Evolutionary conservation across 1,139 yeast genomes (phyloP).

Genomic region (Nakaseomyces kungkrabaensis): DNA sequence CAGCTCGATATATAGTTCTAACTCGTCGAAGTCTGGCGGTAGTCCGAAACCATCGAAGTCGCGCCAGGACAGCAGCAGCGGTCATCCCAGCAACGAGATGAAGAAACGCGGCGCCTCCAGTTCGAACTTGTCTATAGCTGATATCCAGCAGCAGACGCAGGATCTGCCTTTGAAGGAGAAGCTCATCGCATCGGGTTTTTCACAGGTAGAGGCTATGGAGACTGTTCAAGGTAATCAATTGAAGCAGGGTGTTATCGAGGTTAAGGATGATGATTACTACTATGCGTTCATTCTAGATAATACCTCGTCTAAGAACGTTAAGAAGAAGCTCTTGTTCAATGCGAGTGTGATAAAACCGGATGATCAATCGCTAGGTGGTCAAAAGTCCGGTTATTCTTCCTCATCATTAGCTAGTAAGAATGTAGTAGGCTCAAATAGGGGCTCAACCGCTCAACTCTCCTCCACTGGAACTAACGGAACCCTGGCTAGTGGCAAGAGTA

Average conservation of each 20-base stretch:
- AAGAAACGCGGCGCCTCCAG: conserved; percentile 1
- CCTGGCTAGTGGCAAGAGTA: conserved; percentile 41
- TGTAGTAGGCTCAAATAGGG: background rate
- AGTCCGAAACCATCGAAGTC: background rate
- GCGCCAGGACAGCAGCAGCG: background rate
- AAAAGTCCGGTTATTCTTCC: conserved; percentile 15
- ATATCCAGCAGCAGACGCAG: conserved; percentile 25
- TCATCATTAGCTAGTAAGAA: conserved; percentile 2
- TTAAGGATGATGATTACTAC: conserved; percentile 41
- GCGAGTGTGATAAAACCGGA: conserved; percentile 23
- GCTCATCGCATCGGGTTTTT: conserved; percentile 33
- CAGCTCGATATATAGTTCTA: conserved; percentile 9
- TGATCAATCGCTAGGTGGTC: conserved; percentile 11
- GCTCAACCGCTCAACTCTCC: background rate
- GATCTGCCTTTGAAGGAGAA: conserved; percentile 32
- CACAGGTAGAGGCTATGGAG: conserved; percentile 38
- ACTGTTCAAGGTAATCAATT: conserved; percentile 45
- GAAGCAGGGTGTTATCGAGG: conserved; percentile 52
- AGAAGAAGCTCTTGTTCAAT: conserved; percentile 71
- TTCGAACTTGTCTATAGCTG: conserved; percentile 22
- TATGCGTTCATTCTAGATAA: conserved; percentile 89
- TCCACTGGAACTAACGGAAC: conserved; percentile 20
- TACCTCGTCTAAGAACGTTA: conserved; percentile 75
- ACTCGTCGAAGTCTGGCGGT: background rate
- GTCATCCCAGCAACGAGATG: background rate